These are phyloP conservation scores for Annulohypoxylon moriforme DNA, from an alignment of 495 filamentous ascomycete genomes.

Conservation along the genomic window DNA sequence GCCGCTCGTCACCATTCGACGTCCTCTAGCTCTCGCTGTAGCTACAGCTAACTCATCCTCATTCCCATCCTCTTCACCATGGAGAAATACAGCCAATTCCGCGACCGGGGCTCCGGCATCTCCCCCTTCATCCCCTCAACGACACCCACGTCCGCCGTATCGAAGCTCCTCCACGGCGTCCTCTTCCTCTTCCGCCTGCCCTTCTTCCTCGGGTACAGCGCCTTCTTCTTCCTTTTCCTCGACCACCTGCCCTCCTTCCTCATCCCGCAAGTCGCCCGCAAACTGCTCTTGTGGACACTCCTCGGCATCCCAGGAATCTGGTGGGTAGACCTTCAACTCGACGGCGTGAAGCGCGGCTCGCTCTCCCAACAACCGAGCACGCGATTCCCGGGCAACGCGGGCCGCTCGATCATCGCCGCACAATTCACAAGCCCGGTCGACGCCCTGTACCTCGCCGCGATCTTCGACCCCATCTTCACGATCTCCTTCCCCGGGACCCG, in stretches of 20 bases:
- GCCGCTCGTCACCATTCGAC: neutral
- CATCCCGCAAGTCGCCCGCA: slow-evolving; percentile 80
- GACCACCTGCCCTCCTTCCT: slow-evolving; percentile 75
- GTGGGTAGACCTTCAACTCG: slow-evolving; percentile 98
- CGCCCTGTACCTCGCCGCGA: slow-evolving; percentile 92
- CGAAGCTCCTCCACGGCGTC: slow-evolving; percentile 71
- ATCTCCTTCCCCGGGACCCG: slow-evolving; percentile 77
- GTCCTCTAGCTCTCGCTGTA: neutral
- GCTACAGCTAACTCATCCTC: neutral
- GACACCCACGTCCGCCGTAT: slow-evolving; percentile 67
- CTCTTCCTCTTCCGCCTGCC: slow-evolving; percentile 86
- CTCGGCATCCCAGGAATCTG: slow-evolving; percentile 89
- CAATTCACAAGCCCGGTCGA: slow-evolving; percentile 94
- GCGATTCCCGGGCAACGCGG: slow-evolving; percentile 76
- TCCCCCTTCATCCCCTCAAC: slow-evolving; percentile 91
- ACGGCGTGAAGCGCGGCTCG: slow-evolving; percentile 89
- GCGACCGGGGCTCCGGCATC: slow-evolving; percentile 96
- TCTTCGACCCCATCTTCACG: slow-evolving; percentile 96
- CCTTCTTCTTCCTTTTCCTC: slow-evolving; percentile 81
- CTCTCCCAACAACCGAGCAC: slow-evolving; percentile 68
- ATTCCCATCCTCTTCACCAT: slow-evolving; percentile 60
- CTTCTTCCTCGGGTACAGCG: slow-evolving; percentile 73
- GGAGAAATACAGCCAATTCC: slow-evolving; percentile 98
- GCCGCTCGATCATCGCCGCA: slow-evolving; percentile 79
- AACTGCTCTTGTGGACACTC: slow-evolving; percentile 86